These are phyloP conservation scores for Amanita rimosa DNA, from an alignment of 768 basidiomycete genomes.

Conservation along the genomic window DNA sequence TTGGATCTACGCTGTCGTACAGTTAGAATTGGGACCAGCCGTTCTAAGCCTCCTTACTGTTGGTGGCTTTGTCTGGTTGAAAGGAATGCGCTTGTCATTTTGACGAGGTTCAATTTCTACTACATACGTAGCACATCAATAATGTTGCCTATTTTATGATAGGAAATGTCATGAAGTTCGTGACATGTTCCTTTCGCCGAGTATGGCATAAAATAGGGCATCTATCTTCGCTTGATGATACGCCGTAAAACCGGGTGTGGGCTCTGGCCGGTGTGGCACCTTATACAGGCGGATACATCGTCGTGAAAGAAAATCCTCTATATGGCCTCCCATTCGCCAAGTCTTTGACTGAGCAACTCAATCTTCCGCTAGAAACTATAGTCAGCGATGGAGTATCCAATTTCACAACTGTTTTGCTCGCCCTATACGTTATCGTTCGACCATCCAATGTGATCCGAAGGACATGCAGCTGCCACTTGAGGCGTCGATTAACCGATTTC, in stretches of 20 bases:
- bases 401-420: constrained; percentile 21
- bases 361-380: constrained; percentile 41
- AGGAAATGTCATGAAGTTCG: not conserved
- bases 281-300: constrained; percentile 54
- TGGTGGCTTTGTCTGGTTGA: constrained; percentile 51
- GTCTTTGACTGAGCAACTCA: constrained; percentile 43
- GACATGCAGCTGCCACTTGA: constrained; percentile 63
- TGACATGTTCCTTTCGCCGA: not conserved
- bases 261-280: constrained; percentile 61
- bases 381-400: constrained; percentile 1
- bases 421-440: constrained; percentile 53
- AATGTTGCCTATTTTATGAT: not conserved
- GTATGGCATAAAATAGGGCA: not conserved
- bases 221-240: constrained; percentile 59
- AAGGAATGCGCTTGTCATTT: constrained; percentile 36
- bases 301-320: constrained; percentile 6
- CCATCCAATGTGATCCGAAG: constrained; percentile 57
- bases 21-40: constrained; percentile 55
- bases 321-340: constrained; percentile 54
- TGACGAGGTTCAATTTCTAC: constrained; percentile 3
- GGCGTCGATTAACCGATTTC: constrained; percentile 35
- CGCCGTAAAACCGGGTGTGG: constrained; percentile 49
- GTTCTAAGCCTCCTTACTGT: constrained; percentile 42
- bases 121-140: not conserved
- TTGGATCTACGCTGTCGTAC: constrained; percentile 69